phyloP scores from a whole-genome alignment of 345 rosid genomes.

The Rhodamnia argentea region DNA sequence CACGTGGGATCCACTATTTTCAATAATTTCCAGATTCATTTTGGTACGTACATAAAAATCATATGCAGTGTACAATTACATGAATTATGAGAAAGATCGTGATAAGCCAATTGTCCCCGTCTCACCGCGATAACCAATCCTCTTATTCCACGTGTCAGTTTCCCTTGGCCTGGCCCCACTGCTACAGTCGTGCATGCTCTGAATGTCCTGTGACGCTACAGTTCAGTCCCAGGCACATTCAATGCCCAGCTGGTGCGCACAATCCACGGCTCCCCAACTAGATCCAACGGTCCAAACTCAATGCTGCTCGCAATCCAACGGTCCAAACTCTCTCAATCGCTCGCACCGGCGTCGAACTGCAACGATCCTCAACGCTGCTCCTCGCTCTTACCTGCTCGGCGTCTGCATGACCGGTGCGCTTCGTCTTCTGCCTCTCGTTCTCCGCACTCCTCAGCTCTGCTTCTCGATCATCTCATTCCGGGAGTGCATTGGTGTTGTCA shows the following conservation, averaged over 20 bases:
- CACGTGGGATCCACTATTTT: too few relatives aligned
- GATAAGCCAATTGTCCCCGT: not conserved
- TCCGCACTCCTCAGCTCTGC: too few relatives aligned
- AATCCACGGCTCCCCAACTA: slow-evolving; percentile 8
- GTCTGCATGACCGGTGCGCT: not conserved
- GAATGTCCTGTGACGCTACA: not conserved
- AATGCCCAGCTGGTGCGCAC: slow-evolving; percentile 11
- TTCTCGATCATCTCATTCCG: too few relatives aligned
- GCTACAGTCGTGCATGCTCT: not conserved
- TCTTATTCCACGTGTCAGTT: not conserved
- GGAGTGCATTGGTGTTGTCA: too few relatives aligned
- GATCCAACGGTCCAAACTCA: not conserved
- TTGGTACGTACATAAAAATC: too few relatives aligned
- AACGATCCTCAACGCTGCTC: not conserved
- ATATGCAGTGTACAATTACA: too few relatives aligned
- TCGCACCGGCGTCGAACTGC: too few relatives aligned
- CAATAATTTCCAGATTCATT: too few relatives aligned
- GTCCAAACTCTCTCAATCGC: not conserved
- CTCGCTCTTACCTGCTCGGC: too few relatives aligned
- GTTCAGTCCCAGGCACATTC: not conserved
- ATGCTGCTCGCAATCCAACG: not conserved
- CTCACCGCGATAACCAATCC: not conserved
- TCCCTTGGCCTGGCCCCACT: not conserved
- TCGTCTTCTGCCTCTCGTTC: too few relatives aligned
- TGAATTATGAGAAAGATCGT: too few relatives aligned